Evolutionary conservation across 2,329 filamentous ascomycete species (phyloP), one percentile per base, ranked within the genome.

Genomic region (Neurospora crassa): DNA sequence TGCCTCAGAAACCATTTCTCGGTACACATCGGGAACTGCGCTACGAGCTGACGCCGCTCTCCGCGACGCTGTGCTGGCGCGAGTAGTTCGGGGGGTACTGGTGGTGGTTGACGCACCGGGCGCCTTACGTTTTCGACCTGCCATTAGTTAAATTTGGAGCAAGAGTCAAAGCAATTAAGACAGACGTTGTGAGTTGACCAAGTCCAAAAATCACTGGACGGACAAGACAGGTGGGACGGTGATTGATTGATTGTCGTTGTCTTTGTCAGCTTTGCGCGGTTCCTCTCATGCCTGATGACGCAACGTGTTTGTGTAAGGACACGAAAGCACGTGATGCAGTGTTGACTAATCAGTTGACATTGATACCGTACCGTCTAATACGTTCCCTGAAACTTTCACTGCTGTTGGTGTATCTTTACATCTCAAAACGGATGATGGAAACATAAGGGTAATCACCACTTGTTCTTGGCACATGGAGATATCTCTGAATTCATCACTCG

Each of bases 111-210:
- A 2, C 68, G 41, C 53, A 14, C 43, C 53, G 1, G 75, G 71
- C 42, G 75, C 75, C 63, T 70, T 73, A 70, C 77, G 74, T 71
- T 78, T 78, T 63, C 72, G 73, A 41, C 75, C 75, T 18, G 70
- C 74, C 77, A 78, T 78, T 20, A 63, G 29, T 63, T 0, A 63
- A n/a, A 0, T 37, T 37, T 8, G 0, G 37, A 63, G 53, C 53
- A 63, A 37, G 11, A 0, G 11, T 18, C 2, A 11, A 37, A 63
- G 53, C 53, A 37, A 63, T 37, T 63, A 8, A n/a, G 5, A 5
- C 1, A 37, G 7, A 37, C 0, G 16, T 5, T 0, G 53, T 37
- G 8, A 10, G 14, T 34, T 34, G 20, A 8, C 14, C 1, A 29
- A 29, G 24, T 59, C 6, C 24, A 34, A 24, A 1, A 5, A 18